Base-by-base conservation (phyloP, 1,139 yeast genomes). In the Nakaseomyces bracarensis region DNA sequence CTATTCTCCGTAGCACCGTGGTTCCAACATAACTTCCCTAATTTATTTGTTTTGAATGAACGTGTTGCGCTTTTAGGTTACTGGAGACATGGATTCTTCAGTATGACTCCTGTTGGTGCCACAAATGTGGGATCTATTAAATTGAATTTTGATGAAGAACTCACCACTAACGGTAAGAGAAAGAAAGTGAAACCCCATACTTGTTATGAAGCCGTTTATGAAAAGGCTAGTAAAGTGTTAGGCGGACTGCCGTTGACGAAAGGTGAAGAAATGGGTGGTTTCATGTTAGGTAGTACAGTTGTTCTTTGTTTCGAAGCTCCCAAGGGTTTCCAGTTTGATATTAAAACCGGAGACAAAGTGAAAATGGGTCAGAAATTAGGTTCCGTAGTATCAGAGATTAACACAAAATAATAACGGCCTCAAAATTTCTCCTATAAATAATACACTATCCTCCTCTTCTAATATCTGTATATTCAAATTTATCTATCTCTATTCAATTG, bases 21-120 rank as follows among this genome's bases (percentile, higher is more conserved):
- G 63, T 87, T 93, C 68, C 98, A 91, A 64, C 75, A 75, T 53
- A 79, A 94, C 13, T 72, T 93, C 44, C 82, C 82, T 46, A 93
- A 94, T 30, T 72, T 93, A 49, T 91, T 93, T 60, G 87, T 89
- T 6, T 69, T 93, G 53, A 93, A 93, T 61, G 99, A 93, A 66
- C 75, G 99, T 54, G 98, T 93, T 7, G 95, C 97, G 0, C 69
- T 93, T 40, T 72, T 93, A 47, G 99, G 99, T 2, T 80, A 85
- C 56, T 93, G 98, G 97, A 84, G 84, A 59, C 75, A 91, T 62
- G 99, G 99, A 0, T 93, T 93, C 60, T 91, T 91, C 67, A 82
- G 95, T 49, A 93, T 93, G 99, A 89, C 95, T 2, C 97, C 98
- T 0, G 98, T 93, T 9, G 99, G 99, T 20, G 99, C 99, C 22